These are phyloP conservation scores for Neopestalotiopsis sp. DNA, from an alignment of 2,329 filamentous ascomycete genomes.

Conservation along the genomic window DNA sequence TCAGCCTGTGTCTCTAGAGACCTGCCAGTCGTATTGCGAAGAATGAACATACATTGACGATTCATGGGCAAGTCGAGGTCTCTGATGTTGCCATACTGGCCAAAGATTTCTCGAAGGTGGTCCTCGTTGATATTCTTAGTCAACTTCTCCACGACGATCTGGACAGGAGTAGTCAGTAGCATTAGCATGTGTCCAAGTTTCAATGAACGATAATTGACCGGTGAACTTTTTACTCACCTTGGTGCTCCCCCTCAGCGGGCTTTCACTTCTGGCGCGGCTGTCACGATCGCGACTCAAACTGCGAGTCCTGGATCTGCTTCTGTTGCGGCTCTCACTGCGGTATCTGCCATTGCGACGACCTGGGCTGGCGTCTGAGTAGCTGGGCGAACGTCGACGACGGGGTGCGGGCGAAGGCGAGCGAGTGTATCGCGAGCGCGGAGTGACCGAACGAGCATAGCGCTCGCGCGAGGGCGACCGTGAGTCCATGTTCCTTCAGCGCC, in stretches of 20 bases:
- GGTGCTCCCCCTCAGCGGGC: conserved; percentile 51
- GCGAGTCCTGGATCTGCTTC: conserved; percentile 26
- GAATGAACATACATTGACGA: conserved; percentile 68
- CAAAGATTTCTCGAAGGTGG: conserved; percentile 92
- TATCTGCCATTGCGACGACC: conserved; percentile 29
- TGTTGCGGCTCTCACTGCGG: conserved; percentile 6
- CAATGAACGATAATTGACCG: neutral
- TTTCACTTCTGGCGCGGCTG: conserved; percentile 42
- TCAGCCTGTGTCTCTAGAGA: neutral
- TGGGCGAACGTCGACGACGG: conserved; percentile 28
- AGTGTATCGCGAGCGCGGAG: conserved; percentile 12
- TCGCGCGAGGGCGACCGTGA: conserved; percentile 7
- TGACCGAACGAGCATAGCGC: conserved; percentile 12
- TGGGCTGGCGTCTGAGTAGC: conserved; percentile 21
- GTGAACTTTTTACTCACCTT: conserved; percentile 46
- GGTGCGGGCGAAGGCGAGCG: conserved; percentile 29
- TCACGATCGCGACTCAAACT: conserved; percentile 37
- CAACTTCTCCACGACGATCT: conserved; percentile 96
- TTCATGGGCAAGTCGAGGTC: conserved; percentile 92
- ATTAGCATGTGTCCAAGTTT: conserved; percentile 5
- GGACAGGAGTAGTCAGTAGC: conserved; percentile 8
- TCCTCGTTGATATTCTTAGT: conserved; percentile 92
- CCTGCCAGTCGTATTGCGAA: conserved; percentile 3
- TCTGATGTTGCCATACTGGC: conserved; percentile 81
- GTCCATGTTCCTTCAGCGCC: neutral